Base-by-base conservation (phyloP, 2,329 filamentous ascomycete genomes). In the Cryphonectria carpinicola region DNA sequence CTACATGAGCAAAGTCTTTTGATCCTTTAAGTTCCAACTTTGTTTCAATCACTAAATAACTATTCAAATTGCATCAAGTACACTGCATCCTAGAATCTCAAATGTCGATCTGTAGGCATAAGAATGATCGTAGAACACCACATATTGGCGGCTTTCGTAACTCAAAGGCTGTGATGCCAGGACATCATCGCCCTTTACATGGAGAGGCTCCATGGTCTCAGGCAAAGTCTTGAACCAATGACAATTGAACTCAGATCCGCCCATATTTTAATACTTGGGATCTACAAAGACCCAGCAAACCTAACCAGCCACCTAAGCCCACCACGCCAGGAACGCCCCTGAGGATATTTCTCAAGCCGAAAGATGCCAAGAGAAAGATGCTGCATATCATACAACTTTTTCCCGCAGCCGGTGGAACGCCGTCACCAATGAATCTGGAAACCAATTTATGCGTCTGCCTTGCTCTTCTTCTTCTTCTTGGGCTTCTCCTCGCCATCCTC, bases 401-500 rank as follows among this genome's bases (percentile, higher is more conserved):
- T 28, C 62, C 62, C 69, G 68, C 61, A 72, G 68, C 66, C 65
- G 54, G 39, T 66, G 28, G 63, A 70, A 70, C 56, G 68, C 63
- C 68, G 22, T 46, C 56, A 37, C 63, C 56, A 19, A 52, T 52
- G n/a, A 41, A 28, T 65, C 28, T 49, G 32, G 54, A 60, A 62
- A 39, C 43, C 46, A 54, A 61, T 66, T 67, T 68, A 72, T 67
- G 71, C 71, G 58, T 72, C 68, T 32, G 69, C 37, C 71, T 72
- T 72, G 43, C 60, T 72, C 79, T 81, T 82, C 79, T 81, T 82
- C 76, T 82, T 83, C 82, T 84, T 86, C 79, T 87, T 86, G 54
- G 84, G 81, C 76, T 84, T 88, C 79, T 88, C 89, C 80, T 92
- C 92, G 74, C 84, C 86, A 74, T 90, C 89, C 72, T 89, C 92